Evolutionary conservation across 345 rosid genomes (phyloP), one percentile per base, ranked within the genome.

Genomic region (Eucalyptus regnans): DNA sequence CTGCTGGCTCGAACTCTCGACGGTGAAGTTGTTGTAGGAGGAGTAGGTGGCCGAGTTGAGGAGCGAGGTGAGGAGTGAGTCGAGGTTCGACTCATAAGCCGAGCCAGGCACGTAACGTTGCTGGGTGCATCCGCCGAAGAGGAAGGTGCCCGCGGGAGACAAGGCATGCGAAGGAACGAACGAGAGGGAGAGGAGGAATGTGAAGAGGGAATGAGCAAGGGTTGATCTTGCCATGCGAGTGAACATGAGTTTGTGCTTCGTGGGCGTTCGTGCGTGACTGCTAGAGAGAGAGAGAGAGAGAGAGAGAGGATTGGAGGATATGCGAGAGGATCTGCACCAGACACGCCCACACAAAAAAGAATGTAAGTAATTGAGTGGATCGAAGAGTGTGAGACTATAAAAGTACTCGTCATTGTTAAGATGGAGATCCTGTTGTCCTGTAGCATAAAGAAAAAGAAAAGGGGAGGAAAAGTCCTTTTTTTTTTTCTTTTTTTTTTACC

Each of bases 1-100:
- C 46, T 94, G 93, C 13, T 96, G 93, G 89, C 91, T 93, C 41
- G 99, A 94, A 51, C 97, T 96, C 91, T 94, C 48, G 88, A 96
- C 88, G 92, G 99, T 98, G 96, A 80, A 96, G 96, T 96, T 96
- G 96, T 95, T 97, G 96, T 96, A 98, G 93, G 99, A 92, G 27
- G 96, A 92, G 94, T 92, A 96, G 33, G 99, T 93, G 89, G 99
- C 99, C 16, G 99, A 95, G 98, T 98, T 98, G 91, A 97, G 98
- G 3, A 97, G 93, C 76, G 99, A 96, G 86, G 97, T 95, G 86
- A 98, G 94, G 79, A 98, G 96, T 4, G 99, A 95, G 92, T 98
- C 92, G 86, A 97, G 92, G 90, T 98, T 98, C 58, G 96, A 95
- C 89, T 95, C 97, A 88, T 94, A 98, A 51, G 99, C 93, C 1